phyloP scores from a whole-genome alignment of 1,284 basidiomycete species.

The Wolfiporia cocos region DNA sequence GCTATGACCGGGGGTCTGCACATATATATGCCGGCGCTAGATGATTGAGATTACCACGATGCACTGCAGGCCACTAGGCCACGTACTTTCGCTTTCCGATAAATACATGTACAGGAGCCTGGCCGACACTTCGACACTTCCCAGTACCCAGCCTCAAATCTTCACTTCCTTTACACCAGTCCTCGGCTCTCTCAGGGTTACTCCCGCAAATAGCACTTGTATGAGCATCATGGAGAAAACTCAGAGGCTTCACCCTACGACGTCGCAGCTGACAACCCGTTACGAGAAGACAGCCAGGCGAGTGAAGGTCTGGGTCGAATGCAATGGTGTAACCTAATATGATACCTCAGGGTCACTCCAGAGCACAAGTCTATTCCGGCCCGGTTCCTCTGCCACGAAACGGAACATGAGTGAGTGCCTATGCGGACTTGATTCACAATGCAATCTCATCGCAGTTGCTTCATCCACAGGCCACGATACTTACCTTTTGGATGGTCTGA shows the following conservation, averaged over 20 bases:
- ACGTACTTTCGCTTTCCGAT: too few relatives aligned
- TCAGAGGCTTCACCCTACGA: background rate
- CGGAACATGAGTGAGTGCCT: slow-evolving; percentile 14
- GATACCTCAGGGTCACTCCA: slow-evolving; percentile 9
- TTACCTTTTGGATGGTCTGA: slow-evolving; percentile 18
- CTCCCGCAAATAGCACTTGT: too few relatives aligned
- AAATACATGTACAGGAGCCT: too few relatives aligned
- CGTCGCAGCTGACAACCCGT: background rate
- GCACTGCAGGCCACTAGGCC: too few relatives aligned
- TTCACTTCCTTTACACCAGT: too few relatives aligned
- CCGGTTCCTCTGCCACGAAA: slow-evolving; percentile 11
- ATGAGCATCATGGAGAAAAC: too few relatives aligned
- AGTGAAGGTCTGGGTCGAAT: background rate
- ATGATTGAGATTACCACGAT: too few relatives aligned
- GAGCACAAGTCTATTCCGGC: slow-evolving; percentile 9
- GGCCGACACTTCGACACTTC: too few relatives aligned
- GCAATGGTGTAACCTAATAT: background rate
- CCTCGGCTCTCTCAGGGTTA: too few relatives aligned
- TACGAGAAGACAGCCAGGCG: slow-evolving; percentile 3
- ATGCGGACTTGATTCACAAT: background rate
- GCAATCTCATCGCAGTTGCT: background rate
- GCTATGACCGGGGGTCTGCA: too few relatives aligned
- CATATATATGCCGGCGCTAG: too few relatives aligned
- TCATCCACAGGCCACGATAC: slow-evolving; percentile 18
- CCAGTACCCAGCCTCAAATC: too few relatives aligned